These are phyloP conservation scores for Neurospora sp. DNA, from an alignment of 495 filamentous ascomycete species.

Conservation along the genomic window DNA sequence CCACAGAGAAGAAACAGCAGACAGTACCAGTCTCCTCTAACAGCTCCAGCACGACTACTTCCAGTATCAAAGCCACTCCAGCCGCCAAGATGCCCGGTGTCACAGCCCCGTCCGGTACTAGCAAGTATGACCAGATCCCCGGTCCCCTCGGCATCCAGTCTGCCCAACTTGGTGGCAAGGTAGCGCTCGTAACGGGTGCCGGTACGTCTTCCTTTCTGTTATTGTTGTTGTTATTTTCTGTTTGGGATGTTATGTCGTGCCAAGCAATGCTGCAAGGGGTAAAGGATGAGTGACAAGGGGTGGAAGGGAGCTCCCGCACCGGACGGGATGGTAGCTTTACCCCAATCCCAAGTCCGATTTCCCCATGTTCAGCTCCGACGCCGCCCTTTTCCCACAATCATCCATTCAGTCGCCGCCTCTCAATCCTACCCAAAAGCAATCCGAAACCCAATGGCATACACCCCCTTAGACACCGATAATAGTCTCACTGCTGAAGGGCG, in stretches of 20 bases:
- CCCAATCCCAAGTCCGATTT: constrained; percentile 29
- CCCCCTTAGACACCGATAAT: background rate
- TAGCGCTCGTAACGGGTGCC: constrained; percentile 38
- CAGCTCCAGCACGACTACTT: constrained; percentile 9
- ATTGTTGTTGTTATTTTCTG: background rate
- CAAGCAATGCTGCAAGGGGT: background rate
- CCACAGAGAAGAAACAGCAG: constrained; percentile 13
- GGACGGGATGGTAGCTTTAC: constrained; percentile 17
- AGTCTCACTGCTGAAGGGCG: background rate
- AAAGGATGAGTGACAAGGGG: background rate
- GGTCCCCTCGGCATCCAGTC: constrained; percentile 39
- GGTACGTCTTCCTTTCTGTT: constrained; percentile 22
- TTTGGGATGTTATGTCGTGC: background rate
- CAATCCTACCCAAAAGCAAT: background rate
- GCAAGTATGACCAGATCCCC: constrained; percentile 35
- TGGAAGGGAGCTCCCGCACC: background rate
- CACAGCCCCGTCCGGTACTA: constrained; percentile 11
- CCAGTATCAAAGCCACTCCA: constrained; percentile 1
- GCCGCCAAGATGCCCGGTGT: constrained; percentile 30
- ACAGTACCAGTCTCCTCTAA: background rate
- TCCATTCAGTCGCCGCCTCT: background rate
- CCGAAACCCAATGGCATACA: background rate
- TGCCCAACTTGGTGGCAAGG: constrained; percentile 41
- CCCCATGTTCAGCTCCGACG: background rate
- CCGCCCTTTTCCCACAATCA: background rate